phyloP scores from a whole-genome alignment of 768 basidiomycete species.

The Mycena rosella region DNA sequence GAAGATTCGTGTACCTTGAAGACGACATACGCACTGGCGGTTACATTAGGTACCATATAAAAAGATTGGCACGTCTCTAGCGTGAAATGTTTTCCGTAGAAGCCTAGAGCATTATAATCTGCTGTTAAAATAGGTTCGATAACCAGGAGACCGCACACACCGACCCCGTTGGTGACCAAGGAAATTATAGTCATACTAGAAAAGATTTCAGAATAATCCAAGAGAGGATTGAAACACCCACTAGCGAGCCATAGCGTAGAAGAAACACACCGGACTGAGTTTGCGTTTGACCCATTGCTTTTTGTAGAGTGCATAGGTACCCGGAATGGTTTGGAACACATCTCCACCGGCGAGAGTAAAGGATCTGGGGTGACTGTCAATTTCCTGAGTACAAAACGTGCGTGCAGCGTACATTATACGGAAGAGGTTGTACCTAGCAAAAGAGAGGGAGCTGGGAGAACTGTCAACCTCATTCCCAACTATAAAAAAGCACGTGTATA shows the following conservation, averaged over 20 bases:
- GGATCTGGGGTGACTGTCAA: too few relatives aligned
- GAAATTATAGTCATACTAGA: background rate
- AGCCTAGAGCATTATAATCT: background rate
- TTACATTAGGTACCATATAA: slow-evolving; percentile 27
- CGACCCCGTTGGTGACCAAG: background rate
- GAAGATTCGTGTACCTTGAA: background rate
- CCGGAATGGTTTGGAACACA: slow-evolving; percentile 31
- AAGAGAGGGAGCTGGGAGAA: too few relatives aligned
- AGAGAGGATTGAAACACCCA: slow-evolving; percentile 1
- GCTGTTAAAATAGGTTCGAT: too few relatives aligned
- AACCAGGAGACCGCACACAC: background rate
- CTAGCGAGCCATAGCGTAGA: slow-evolving; percentile 32
- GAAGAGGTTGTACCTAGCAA: too few relatives aligned
- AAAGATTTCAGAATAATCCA: background rate
- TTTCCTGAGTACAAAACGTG: too few relatives aligned
- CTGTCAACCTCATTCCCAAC: too few relatives aligned
- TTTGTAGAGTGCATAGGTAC: slow-evolving; percentile 16
- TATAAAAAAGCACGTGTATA: too few relatives aligned
- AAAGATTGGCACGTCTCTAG: background rate
- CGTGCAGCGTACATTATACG: too few relatives aligned
- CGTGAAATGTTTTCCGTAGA: background rate
- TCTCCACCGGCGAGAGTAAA: slow-evolving; percentile 25
- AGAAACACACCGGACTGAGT: slow-evolving; percentile 23
- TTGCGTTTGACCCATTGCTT: slow-evolving; percentile 27
- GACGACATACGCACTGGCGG: slow-evolving; percentile 16